Base-by-base conservation (phyloP, 352 stramenopile species). In the Pythium vanterpoolii region DNA sequence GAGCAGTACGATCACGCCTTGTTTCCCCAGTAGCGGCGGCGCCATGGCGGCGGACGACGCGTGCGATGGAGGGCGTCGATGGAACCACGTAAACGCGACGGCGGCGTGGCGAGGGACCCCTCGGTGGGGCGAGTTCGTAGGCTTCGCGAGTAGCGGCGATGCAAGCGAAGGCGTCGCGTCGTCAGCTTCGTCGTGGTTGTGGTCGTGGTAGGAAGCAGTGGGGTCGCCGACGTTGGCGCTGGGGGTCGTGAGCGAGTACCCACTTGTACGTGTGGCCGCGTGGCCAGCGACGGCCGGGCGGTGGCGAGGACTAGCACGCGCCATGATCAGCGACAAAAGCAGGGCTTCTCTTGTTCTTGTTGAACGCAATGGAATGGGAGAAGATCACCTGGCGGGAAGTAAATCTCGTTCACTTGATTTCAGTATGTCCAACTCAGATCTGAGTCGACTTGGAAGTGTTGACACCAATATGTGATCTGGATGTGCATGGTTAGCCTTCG, bases 1-100 rank as follows among this genome's bases (percentile, higher is more conserved):
- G 19, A 97, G 76, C 62, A 96, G 66, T 39, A 95, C 65, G 64
- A 97, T 93, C 55, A 89, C 75, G 65, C 58, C 58, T 36, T 62
- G 52, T 36, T 72, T 64, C 18, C 58, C 57, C 18, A 72, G 48
- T 30, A 33, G 39, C 9, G 27, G 38, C 43, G 56, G 56, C 51
- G 30, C 47, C 34, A 56, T 62, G 42, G 36, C 26, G 50, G 34
- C 38, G 27, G 43, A 16, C 11, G 19, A 27, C 14, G 40, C 14
- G 19, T 18, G 33, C 11, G 33, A 18, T 9, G 33, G 33, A 38
- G 10, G 42, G 2, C 18, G 33, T n/a, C 48, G 42, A 43, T 62
- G 49, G 54, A 68, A 60, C 43, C 61, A 68, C 39, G 52, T 62
- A 42, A 68, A 68, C 3, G 5, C 39, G 30, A 60, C 49, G 18